Percentiles rank a stretch among this genome's conserved stretches.
Conservation (phyloP, 2,329 filamentous ascomycete species). For the Pseudogymnoascus sp. region DNA sequence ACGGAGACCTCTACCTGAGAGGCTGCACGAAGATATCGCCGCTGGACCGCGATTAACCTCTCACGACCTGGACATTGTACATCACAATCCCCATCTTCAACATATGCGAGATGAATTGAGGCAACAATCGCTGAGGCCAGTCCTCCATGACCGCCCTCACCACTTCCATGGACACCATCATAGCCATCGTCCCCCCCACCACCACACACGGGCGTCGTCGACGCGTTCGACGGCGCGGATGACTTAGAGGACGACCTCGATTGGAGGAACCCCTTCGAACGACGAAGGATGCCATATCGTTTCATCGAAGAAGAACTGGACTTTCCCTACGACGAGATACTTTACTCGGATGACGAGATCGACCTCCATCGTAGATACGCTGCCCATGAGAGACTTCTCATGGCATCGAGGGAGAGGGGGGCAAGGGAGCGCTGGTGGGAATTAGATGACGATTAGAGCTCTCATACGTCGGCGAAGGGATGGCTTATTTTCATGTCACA, state of each 20-base stretch:
- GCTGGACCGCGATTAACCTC: neutral
- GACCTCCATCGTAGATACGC: neutral
- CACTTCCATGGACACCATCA: neutral
- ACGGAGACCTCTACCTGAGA: neutral
- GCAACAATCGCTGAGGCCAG: neutral
- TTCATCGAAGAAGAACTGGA: slow-evolving; percentile 4
- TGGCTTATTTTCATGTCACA: neutral
- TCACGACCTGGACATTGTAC: neutral
- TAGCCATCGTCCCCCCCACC: neutral
- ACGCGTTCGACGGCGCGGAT: neutral
- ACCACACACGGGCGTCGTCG: neutral
- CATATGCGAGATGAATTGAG: neutral
- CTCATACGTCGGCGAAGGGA: neutral
- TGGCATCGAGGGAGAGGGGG: neutral
- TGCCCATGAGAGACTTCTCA: neutral
- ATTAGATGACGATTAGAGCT: slow-evolving; percentile 4
- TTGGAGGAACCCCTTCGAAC: slow-evolving; percentile 1
- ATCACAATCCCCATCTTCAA: neutral
- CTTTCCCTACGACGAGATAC: neutral
- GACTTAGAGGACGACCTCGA: neutral
- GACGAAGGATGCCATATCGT: slow-evolving; percentile 5
- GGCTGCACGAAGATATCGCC: neutral
- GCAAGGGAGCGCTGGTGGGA: neutral
- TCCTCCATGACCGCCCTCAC: neutral
- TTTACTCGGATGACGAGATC: neutral